Percentiles rank a stretch among this genome's conserved stretches.
These are phyloP conservation scores for Westerdykella aurantiaca DNA, from an alignment of 2,329 filamentous ascomycete species.

Conservation along the genomic window DNA sequence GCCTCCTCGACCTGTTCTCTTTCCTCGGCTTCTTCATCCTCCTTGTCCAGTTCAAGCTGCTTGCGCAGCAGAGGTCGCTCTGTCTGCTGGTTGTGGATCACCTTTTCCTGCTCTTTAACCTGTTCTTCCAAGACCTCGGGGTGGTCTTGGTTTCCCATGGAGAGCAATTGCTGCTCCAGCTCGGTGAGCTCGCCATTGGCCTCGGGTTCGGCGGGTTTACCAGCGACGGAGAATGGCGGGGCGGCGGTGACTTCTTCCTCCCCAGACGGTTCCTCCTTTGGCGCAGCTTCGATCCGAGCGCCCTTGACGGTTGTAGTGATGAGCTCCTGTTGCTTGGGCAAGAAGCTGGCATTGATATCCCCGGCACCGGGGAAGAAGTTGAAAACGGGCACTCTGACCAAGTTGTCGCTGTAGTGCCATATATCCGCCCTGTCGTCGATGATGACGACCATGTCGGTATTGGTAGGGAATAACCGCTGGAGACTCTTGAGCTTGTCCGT, in stretches of 20 bases:
- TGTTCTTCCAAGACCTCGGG: constrained; percentile 65
- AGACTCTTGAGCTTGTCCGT: constrained; percentile 87
- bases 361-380: constrained; percentile 98
- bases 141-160: constrained; percentile 67
- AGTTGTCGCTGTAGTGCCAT: constrained; percentile 87
- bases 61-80: constrained; percentile 86
- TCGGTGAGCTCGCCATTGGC: constrained; percentile 50
- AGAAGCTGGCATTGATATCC: constrained; percentile 96
- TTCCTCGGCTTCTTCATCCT: constrained; percentile 59
- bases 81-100: constrained; percentile 79
- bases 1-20: constrained; percentile 46
- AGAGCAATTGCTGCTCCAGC: constrained; percentile 68
- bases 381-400: constrained; percentile 91
- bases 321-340: constrained; percentile 63
- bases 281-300: constrained; percentile 6
- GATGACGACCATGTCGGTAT: constrained; percentile 98
- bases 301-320: constrained; percentile 14
- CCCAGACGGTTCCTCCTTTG: constrained; percentile 3
- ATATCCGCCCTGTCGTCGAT: constrained; percentile 97
- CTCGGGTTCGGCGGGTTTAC: constrained; percentile 16
- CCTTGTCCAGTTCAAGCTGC: constrained; percentile 84
- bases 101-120: constrained; percentile 77
- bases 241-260: constrained; percentile 13
- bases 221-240: constrained; percentile 14
- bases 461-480: constrained; percentile 86